These are phyloP conservation scores for Talaromyces islandicus DNA, from an alignment of 2,329 filamentous ascomycete genomes.

Conservation along the genomic window DNA sequence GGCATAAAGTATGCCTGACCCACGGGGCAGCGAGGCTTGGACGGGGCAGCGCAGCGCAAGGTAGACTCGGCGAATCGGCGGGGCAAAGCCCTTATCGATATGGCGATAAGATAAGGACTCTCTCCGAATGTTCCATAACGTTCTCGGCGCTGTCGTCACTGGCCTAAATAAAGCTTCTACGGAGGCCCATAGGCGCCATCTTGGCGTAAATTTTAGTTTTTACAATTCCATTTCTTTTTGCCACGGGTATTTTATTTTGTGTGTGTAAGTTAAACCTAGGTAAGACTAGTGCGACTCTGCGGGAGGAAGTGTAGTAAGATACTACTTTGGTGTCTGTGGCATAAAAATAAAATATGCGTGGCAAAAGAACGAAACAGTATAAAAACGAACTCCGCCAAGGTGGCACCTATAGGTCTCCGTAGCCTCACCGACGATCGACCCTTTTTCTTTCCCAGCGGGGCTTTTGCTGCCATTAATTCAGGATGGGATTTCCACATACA, in stretches of 20 bases:
- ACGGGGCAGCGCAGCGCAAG: neutral
- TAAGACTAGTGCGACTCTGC: no score
- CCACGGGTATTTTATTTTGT: no score
- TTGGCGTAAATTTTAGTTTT: no score
- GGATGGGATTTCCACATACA: neutral
- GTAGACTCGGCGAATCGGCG: neutral
- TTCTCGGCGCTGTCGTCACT: constrained; percentile 1
- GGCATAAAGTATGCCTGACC: neutral
- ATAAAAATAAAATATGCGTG: no score
- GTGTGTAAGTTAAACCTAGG: no score
- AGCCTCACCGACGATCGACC: neutral
- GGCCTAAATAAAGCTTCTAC: neutral
- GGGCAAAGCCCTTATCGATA: neutral
- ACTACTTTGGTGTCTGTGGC: no score
- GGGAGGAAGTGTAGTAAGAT: no score
- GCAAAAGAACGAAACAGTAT: no score
- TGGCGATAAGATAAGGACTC: neutral
- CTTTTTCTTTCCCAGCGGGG: neutral
- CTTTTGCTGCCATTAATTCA: neutral
- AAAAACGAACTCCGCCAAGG: no score
- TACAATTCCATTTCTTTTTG: no score
- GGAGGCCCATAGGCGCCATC: no score
- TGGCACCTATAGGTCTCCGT: no score
- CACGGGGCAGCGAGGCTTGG: neutral
- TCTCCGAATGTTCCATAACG: constrained; percentile 5